Conservation (phyloP, 768 basidiomycete genomes). For the Boletus pseudopeckii region DNA sequence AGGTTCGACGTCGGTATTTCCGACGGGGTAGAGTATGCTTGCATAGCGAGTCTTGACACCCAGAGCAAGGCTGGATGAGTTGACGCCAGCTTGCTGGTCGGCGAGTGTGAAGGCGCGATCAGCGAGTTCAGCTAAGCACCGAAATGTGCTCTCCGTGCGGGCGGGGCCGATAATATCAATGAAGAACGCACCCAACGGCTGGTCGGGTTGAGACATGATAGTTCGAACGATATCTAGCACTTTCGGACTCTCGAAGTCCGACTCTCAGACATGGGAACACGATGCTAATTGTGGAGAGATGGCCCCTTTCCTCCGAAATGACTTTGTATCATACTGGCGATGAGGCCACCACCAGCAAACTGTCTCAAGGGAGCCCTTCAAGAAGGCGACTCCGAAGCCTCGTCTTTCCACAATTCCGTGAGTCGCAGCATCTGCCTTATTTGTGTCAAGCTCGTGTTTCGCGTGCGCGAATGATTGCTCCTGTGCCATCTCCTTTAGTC, state of each 20-base stretch:
- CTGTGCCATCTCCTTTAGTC: no score
- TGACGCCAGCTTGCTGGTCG: neutral
- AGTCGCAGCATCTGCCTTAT: no score
- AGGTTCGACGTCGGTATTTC: neutral
- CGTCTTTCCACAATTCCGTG: no score
- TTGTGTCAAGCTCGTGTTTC: no score
- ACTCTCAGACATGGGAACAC: neutral
- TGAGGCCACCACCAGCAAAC: no score
- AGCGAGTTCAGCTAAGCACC: constrained; percentile 15
- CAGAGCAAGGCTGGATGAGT: neutral
- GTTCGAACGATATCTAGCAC: neutral
- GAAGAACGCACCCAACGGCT: constrained; percentile 10
- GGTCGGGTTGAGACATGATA: constrained; percentile 13
- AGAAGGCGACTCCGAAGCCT: no score
- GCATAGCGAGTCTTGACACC: constrained; percentile 12
- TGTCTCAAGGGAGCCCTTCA: no score
- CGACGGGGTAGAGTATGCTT: constrained; percentile 13
- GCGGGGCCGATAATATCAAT: constrained; percentile 10
- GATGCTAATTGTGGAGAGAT: no score
- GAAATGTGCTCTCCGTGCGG: constrained; percentile 3
- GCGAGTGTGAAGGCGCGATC: constrained; percentile 18
- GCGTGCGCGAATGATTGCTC: no score
- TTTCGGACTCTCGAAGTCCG: no score
- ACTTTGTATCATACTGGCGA: no score
- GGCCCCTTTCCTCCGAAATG: no score